Conservation (phyloP, 441 rosid genomes). For the Erysimum pusillum region DNA sequence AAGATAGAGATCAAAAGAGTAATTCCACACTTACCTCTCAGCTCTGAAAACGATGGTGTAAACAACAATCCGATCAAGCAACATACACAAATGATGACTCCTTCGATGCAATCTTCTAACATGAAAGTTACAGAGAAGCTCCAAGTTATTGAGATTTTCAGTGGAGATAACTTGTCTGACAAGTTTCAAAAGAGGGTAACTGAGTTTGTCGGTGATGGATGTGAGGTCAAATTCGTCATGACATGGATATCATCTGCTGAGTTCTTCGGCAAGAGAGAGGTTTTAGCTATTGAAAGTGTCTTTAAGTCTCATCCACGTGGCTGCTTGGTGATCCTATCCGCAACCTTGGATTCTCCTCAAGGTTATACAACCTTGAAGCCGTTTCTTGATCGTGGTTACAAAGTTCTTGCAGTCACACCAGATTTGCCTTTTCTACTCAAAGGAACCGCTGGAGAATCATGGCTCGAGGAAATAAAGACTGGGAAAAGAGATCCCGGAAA, state of each 20-base stretch:
- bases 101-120: conserved; percentile 20
- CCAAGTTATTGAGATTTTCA: conserved; percentile 53
- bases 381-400: conserved; percentile 53
- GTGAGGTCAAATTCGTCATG: conserved; percentile 64
- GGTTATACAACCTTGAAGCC: conserved; percentile 61
- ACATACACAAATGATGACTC: conserved; percentile 37
- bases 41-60: conserved; percentile 42
- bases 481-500: conserved; percentile 67
- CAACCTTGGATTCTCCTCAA: conserved; percentile 57
- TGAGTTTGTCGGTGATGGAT: conserved; percentile 53
- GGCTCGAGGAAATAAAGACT: conserved; percentile 54
- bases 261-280: conserved; percentile 55
- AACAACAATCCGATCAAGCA: neutral
- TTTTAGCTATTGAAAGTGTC: conserved; percentile 56
- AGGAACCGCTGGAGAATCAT: conserved; percentile 59
- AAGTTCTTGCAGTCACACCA: conserved; percentile 59
- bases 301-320: conserved; percentile 60
- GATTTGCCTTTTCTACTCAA: conserved; percentile 59
- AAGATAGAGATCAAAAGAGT: conserved; percentile 38
- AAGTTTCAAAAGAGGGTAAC: conserved; percentile 59
- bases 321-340: conserved; percentile 63
- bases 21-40: conserved; percentile 37
- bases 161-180: conserved; percentile 51
- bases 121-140: conserved; percentile 52
- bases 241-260: conserved; percentile 62